Base-by-base conservation (phyloP, 495 filamentous ascomycete genomes). In the Neurospora africana region DNA sequence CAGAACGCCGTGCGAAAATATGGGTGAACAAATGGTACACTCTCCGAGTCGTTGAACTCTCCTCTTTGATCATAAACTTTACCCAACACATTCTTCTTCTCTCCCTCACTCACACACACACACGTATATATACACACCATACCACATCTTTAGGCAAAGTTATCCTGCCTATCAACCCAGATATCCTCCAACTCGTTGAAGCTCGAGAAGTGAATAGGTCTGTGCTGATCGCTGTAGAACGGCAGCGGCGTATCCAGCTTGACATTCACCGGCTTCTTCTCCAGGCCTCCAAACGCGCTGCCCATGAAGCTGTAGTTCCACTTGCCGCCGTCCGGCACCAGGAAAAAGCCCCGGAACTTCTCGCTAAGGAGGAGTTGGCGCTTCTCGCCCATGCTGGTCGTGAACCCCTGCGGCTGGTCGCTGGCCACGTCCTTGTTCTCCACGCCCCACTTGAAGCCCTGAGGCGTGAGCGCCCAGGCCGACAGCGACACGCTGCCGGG, bases 291-390 rank as follows among this genome's bases (percentile, higher is more conserved):
- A 79, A 98, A 99, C 19, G 88, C 88, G 72, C 90, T 92, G 44
- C 95, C 95, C 90, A 98, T 94, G 84, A 98, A 98, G 80, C 91
- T 95, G 81, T 97, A 99, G 82, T 99, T 99, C 96, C 96, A 99
- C 33, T 92, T 86, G 65, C 90, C 90, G 38, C 90, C 90, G 73
- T 98, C 96, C 17, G 96, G 96, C 19, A 97, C 93, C 73, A 99
- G 82, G 88, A 98, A 98, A 82, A 93, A 97, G 35, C 96, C 96
- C 76, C 91, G 88, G 75, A 97, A 95, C 80, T 91, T 92, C 80
- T 98, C 94, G 76, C 91, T 94, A 71, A 99, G 86, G 65, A 98
- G 84, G 65, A 99, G 81, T 83, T 98, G 95, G 72, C 94, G 93
- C 84, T 98, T 98, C 82, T 96, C 91, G 71, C 94, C 95, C 91